phyloP scores from a whole-genome alignment of 495 filamentous ascomycete genomes.

The Aspergillus baeticus region DNA sequence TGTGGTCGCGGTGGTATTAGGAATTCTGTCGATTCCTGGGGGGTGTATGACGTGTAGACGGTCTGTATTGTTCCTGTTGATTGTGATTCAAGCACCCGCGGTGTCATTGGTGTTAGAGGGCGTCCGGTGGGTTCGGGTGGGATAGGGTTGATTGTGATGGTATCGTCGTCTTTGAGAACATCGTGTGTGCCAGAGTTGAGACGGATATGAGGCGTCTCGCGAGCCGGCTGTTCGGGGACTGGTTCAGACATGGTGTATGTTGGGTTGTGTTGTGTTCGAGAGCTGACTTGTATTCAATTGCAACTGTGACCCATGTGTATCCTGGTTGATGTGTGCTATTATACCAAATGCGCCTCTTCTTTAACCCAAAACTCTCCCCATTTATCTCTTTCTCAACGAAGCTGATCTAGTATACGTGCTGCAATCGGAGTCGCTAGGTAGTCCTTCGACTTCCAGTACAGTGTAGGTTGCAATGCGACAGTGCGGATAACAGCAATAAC shows the following conservation, averaged over 20 bases:
- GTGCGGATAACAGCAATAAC: background rate
- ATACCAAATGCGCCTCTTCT: background rate
- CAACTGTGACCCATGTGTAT: background rate
- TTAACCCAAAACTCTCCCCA: too few relatives aligned
- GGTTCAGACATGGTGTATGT: slow-evolving; percentile 13
- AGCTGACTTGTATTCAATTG: too few relatives aligned
- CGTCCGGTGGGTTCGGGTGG: slow-evolving; percentile 15
- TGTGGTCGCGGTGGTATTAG: slow-evolving; percentile 56
- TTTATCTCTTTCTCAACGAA: too few relatives aligned
- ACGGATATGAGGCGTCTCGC: slow-evolving; percentile 45
- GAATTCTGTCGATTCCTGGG: slow-evolving; percentile 56
- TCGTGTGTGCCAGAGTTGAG: slow-evolving; percentile 60
- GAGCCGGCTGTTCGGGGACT: background rate
- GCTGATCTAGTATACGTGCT: too few relatives aligned
- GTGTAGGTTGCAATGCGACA: background rate
- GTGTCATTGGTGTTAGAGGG: slow-evolving; percentile 17
- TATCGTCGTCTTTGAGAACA: slow-evolving; percentile 35
- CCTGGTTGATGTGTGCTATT: too few relatives aligned
- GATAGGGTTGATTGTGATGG: slow-evolving; percentile 22
- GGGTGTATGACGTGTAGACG: slow-evolving; percentile 19
- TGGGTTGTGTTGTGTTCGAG: background rate
- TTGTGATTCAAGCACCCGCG: slow-evolving; percentile 5
- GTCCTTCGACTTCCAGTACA: background rate
- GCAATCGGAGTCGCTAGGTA: background rate
- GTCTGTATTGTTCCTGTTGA: slow-evolving; percentile 22